phyloP scores from a whole-genome alignment of 495 filamentous ascomycete species.

The Letharia lupina region DNA sequence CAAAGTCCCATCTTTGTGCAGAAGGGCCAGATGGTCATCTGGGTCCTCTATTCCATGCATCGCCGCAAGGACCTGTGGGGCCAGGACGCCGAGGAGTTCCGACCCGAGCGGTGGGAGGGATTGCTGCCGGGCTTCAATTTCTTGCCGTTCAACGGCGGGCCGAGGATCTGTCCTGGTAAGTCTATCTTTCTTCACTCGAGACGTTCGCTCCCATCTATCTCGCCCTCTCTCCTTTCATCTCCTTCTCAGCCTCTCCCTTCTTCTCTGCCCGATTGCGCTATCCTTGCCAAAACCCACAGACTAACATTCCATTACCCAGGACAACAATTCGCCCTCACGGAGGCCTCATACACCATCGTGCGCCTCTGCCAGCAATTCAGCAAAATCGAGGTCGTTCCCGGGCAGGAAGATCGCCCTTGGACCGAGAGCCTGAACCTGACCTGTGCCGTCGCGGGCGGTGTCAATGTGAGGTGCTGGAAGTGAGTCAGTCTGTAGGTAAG shows the following conservation, averaged over 20 bases:
- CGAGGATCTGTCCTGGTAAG: slow-evolving; percentile 40
- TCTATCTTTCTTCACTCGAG: background rate
- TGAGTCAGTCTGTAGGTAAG: background rate
- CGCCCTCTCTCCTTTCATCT: background rate
- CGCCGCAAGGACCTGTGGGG: slow-evolving; percentile 30
- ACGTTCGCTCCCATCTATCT: background rate
- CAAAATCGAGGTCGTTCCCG: background rate
- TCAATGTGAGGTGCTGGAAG: background rate
- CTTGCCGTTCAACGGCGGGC: slow-evolving; percentile 56
- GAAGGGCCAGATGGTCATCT: slow-evolving; percentile 29
- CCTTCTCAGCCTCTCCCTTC: background rate
- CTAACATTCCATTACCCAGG: slow-evolving; percentile 23
- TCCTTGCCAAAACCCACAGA: background rate
- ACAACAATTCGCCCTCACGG: slow-evolving; percentile 52
- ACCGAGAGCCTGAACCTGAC: background rate
- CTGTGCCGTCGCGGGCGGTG: background rate
- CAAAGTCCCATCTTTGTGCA: slow-evolving; percentile 38
- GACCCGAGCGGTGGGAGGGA: slow-evolving; percentile 21
- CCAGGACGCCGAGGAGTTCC: slow-evolving; percentile 28
- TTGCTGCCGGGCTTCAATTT: slow-evolving; percentile 44
- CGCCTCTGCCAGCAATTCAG: background rate
- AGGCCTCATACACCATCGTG: slow-evolving; percentile 29
- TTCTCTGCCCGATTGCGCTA: background rate
- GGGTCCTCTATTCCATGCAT: slow-evolving; percentile 28
- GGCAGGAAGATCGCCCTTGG: background rate